Conservation (phyloP, 352 stramenopile genomes). For the Aphanomyces invadans region DNA sequence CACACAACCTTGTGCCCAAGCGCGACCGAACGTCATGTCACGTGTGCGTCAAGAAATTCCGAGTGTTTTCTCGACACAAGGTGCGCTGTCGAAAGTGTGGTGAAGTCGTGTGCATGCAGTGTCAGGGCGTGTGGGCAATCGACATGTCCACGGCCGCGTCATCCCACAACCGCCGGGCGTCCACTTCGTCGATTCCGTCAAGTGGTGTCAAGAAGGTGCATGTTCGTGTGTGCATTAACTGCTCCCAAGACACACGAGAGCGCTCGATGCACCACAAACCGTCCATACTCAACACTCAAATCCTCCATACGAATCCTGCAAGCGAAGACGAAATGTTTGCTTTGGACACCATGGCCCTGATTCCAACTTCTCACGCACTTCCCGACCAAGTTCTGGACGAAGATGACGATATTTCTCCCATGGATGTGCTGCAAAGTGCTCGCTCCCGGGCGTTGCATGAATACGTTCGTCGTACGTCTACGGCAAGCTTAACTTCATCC, state of each 20-base stretch:
- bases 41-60: slow-evolving; percentile 79
- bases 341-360: neutral
- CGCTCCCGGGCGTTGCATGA: slow-evolving; percentile 5
- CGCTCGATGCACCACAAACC: slow-evolving; percentile 34
- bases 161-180: neutral
- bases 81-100: slow-evolving; percentile 82
- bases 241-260: slow-evolving; percentile 41
- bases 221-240: slow-evolving; percentile 81
- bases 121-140: slow-evolving; percentile 59
- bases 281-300: neutral
- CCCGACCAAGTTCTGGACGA: neutral
- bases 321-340: neutral
- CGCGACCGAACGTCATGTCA: slow-evolving; percentile 64
- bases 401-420: neutral
- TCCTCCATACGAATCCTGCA: neutral
- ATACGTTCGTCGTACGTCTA: slow-evolving; percentile 9
- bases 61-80: slow-evolving; percentile 70
- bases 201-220: slow-evolving; percentile 51
- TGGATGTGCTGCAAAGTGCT: slow-evolving; percentile 8
- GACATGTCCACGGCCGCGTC: neutral
- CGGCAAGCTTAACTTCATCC: no score
- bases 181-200: slow-evolving; percentile 34
- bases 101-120: slow-evolving; percentile 80
- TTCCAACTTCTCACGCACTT: no score
- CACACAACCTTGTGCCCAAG: slow-evolving; percentile 75